Base-by-base conservation (phyloP, 768 basidiomycete genomes). In the Clitopilus hobsonii region DNA sequence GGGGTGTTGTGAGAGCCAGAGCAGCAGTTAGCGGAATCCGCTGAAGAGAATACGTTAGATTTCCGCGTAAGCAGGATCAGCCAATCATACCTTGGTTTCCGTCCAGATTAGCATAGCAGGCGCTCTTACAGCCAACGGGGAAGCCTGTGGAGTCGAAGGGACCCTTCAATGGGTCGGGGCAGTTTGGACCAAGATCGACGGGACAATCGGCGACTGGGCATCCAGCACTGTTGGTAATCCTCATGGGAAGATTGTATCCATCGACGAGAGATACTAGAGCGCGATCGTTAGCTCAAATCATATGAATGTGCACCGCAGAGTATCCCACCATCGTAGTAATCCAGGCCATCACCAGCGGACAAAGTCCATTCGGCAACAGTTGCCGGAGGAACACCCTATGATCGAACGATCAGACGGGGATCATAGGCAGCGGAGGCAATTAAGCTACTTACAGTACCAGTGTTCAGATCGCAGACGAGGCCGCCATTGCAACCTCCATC, bases 401-500 rank as follows among this genome's bases (percentile, higher is more conserved):
- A 51, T 25, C 24, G 30, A 16, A 28, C 26, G n/a, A 30, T 30
- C 16, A 18, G 26, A 11, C 14, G 47, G 27, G 2, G 16, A 1
- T 51, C 6, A 26, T 16, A 51, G 47, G 20, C 24, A 13, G 5
- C 49, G 26, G 4, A 51, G 5, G n/a, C n/a, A n/a, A n/a, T 6
- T 18, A 16, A 13, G 18, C 10, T 6, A 59, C 72, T 57, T 60
- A 77, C 77, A 16, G 83, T 83, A 41, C 81, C 85, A 27, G 75
- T 76, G 28, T 63, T 61, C 10, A 72, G 57, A 60, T 79, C 80
- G 57, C 88, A 88, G 7, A 72, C 61, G 7, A 89, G 69, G 29
- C 87, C 88, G 13, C 88, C 86, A 55, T 83, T 85, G 63, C 87
- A 89, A 49, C 85, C 85, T 30, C 87, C 87, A 55, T 77, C 75